Evolutionary conservation across 257 asterid genomes (phyloP).

Genomic region (Solanum bulbocastanum): DNA sequence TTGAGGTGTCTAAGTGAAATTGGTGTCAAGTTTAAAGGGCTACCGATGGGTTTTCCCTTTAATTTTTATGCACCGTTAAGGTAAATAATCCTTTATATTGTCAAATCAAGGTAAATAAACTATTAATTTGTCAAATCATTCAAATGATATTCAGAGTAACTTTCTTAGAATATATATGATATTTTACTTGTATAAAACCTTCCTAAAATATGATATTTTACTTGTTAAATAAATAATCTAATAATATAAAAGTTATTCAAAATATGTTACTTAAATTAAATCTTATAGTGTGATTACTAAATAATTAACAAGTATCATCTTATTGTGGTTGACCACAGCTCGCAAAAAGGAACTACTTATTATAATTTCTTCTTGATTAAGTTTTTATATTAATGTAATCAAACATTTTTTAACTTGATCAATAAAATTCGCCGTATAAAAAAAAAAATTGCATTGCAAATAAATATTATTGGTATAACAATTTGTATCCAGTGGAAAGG

Average conservation of each 20-base stretch:
- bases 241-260: not conserved
- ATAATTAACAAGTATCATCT: not conserved
- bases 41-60: too few species aligned
- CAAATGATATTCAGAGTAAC: not conserved
- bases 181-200: not conserved
- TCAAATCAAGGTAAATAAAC: not conserved
- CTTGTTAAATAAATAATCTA: not conserved
- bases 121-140: not conserved
- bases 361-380: not conserved
- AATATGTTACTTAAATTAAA: not conserved
- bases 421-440: too few species aligned
- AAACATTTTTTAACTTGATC: not conserved
- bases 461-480: not conserved
- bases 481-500: not conserved
- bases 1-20: too few species aligned
- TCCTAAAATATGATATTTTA: not conserved
- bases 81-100: not conserved
- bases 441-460: not conserved
- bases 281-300: not conserved
- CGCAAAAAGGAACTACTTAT: not conserved
- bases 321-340: not conserved
- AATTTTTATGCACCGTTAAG: not conserved
- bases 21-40: too few species aligned
- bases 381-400: not conserved
- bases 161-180: not conserved